Base-by-base conservation (phyloP, 208 protist genomes). In the Wallacemonas sp. region DNA sequence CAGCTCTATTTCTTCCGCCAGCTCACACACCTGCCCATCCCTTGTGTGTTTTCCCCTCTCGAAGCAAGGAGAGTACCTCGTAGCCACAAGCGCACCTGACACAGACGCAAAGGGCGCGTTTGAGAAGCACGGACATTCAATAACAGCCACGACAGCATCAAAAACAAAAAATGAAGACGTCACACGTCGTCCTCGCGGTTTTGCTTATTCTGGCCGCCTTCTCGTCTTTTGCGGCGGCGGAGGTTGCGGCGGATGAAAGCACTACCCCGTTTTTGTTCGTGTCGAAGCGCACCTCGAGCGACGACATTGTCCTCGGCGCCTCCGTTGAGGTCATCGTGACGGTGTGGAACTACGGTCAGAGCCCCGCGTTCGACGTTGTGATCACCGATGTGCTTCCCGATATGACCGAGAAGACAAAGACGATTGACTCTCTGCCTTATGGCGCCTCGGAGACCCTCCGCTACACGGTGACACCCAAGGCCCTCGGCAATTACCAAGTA, bases 331-430 rank as follows among this genome's bases (percentile, higher is more conserved):
- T 93, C 30, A 73, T 78, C 4, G 78, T 91, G 32, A 90, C 79
- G 24, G 85, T 93, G 39, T 73, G 69, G 52, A 95, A 93, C 73
- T 83, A 78, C 45, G 89, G 89, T 38, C 86, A 91, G 63, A 89
- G 73, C 52, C 85, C 87, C 30, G 90, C 87, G 17, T 81, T 79
- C 59, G 79, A 95, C 46, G 75, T 92, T 26, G 74, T 76, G 9
- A 63, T 93, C 32, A 81, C 66, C 22, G 90, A 95, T 50, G 6
- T 78, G 46, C 65, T 91, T 26, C 76, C 79, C 17, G 83, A 92
- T 52, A 77, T 73, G 42, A 71, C 70, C 8, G 57, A 64, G 42
- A 77, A 84, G 63, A 81, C 45, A 24, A 74, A 81, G 46, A 63
- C 54, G 19, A 71, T 91, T 36, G 82, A 79, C 19, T 67, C 72